Evolutionary conservation across 1,284 basidiomycete species (phyloP).

Genomic region (Mrakiaceae sp.): DNA sequence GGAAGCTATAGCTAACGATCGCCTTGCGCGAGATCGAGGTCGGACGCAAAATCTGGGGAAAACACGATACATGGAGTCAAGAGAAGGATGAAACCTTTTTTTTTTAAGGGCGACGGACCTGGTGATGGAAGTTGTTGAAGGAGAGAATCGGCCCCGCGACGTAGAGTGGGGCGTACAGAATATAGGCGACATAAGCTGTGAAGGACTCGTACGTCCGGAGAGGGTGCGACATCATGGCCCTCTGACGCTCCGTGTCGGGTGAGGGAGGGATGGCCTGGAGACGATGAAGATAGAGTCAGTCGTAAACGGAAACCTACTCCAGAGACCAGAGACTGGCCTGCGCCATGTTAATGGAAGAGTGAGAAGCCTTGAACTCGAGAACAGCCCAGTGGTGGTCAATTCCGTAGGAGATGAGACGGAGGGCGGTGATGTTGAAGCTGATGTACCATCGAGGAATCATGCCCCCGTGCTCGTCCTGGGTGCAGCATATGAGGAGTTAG

Average conservation of each 20-base stretch:
- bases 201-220: conserved; percentile 44
- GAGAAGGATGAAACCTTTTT: background rate
- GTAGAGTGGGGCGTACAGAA: conserved; percentile 83
- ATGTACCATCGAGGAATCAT: conserved; percentile 84
- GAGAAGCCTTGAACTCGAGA: background rate
- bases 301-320: too few relatives aligned
- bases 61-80: background rate
- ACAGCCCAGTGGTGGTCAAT: conserved; percentile 82
- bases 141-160: conserved; percentile 94
- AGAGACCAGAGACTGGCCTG: too few relatives aligned
- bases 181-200: conserved; percentile 57
- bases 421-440: conserved; percentile 93
- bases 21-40: conserved; percentile 33
- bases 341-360: too few relatives aligned
- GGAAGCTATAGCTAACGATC: conserved; percentile 48
- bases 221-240: conserved; percentile 33
- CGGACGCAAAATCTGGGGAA: background rate
- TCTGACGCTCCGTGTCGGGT: too few relatives aligned
- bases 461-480: conserved; percentile 57
- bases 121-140: conserved; percentile 89
- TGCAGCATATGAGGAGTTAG: conserved; percentile 4
- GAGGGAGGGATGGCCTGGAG: too few relatives aligned
- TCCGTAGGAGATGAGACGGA: conserved; percentile 82
- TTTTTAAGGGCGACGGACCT: conserved; percentile 43
- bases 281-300: too few relatives aligned